Evolutionary conservation across 768 basidiomycete species (phyloP), one percentile per base, ranked within the genome.

Genomic region (Lentinula lateritia): DNA sequence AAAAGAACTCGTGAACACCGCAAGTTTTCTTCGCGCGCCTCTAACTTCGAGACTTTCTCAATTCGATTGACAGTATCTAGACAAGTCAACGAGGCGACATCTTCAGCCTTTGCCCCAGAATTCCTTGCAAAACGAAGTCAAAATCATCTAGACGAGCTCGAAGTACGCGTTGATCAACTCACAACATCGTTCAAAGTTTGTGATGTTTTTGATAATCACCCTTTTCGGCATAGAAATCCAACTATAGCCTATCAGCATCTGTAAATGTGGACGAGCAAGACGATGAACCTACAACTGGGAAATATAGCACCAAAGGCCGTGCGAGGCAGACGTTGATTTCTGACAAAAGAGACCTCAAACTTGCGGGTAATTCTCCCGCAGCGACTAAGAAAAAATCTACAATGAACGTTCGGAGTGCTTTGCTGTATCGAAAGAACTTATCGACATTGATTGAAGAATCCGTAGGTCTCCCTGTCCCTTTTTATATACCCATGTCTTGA

Each of bases 371-470:
- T 53, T 80, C 80, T 52, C 73, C 80, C 61, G 80, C 79, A 20
- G 80, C 82, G 41, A 79, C 73, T 66, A 88, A 85, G 79, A 92
- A 88, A 76, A 93, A 92, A 71, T 88, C 90, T 12, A 88, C 84
- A 3, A 90, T 89, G 85, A 88, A 83, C 65, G 85, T 94, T 61
- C 82, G 93, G 62, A 85, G 86, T 34, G 90, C 92, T 18, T 76
- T 94, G 39, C 73, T 95, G 50, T 95, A 94, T 73, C 86, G 88
- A 66, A 95, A 94, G 73, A 91, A 83, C 65, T 78, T 95, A 13
- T 75, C 82, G 3, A 79, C 84, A 6, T 78, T 93, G 57, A 74
- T 95, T 28, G 89, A 92, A 18, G 92, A 93, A 76, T 88, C 90
- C 60, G 93, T 93, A 66, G 64, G 90, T 79, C 18, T 2, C 18